Conservation (phyloP, 1,139 yeast genomes). For the Scheffersomyces illinoinensis region DNA sequence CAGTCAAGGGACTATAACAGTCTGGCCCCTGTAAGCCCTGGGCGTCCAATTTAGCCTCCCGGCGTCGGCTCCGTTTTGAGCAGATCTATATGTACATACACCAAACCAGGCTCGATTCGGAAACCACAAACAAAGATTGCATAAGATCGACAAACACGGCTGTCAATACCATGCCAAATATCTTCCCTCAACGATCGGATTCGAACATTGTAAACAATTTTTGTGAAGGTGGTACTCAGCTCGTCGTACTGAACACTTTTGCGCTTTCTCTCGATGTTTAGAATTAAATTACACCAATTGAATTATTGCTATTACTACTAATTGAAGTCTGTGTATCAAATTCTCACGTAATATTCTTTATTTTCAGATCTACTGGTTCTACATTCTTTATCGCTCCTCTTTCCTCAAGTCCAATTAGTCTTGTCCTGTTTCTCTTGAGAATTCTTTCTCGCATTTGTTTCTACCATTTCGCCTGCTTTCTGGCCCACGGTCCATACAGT, state of each 20-base stretch:
- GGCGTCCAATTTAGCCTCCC: not conserved
- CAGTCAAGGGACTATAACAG: not conserved
- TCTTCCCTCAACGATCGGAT: not conserved
- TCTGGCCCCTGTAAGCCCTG: not conserved
- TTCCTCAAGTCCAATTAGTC: not conserved
- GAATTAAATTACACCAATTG: no score
- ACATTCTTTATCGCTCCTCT: not conserved
- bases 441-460: not conserved
- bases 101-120: not conserved
- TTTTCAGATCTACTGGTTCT: not conserved
- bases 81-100: not conserved
- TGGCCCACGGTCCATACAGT: not conserved
- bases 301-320: no score
- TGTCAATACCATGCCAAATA: not conserved
- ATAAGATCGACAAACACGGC: not conserved
- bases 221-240: no score
- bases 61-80: not conserved
- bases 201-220: no score
- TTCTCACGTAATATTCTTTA: no score
- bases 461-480: not conserved
- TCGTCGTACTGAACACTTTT: no score
- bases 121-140: not conserved
- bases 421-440: not conserved
- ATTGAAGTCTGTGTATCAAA: no score
- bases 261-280: no score